These are phyloP conservation scores for Cladophialophora yegresii DNA, from an alignment of 2,329 filamentous ascomycete species.

Conservation along the genomic window DNA sequence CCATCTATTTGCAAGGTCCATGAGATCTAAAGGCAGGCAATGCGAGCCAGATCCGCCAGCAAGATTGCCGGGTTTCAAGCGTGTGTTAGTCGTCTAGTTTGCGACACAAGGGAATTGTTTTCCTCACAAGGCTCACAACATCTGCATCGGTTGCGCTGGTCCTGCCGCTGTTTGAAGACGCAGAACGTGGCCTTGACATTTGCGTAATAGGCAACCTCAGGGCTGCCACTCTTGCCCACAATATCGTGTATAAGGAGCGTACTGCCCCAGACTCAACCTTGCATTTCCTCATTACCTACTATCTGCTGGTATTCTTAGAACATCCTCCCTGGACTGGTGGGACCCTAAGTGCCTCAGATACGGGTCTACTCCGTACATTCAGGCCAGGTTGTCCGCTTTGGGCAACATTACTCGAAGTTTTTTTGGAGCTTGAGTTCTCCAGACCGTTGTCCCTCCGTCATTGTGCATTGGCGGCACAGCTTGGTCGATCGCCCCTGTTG, in stretches of 20 bases:
- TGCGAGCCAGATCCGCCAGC: neutral
- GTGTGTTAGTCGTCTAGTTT: neutral
- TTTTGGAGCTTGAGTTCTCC: slow-evolving; percentile 5
- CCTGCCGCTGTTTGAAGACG: neutral
- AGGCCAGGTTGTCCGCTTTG: neutral
- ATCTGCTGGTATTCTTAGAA: neutral
- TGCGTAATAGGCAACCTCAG: neutral
- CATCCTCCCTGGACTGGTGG: neutral
- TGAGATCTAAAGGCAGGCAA: neutral
- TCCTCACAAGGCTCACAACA: neutral
- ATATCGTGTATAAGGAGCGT: neutral
- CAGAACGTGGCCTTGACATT: neutral
- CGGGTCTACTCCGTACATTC: neutral
- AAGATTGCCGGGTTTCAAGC: neutral
- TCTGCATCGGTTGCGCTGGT: neutral
- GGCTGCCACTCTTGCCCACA: neutral
- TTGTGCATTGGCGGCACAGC: slow-evolving; percentile 24
- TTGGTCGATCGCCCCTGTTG: slow-evolving; percentile 25
- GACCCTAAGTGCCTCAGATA: neutral
- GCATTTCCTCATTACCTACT: neutral
- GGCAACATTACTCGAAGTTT: neutral
- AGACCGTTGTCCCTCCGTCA: slow-evolving; percentile 22
- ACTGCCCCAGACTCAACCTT: neutral
- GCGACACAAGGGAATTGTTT: neutral
- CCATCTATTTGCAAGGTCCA: neutral